A percentile compares a stretch with the other conserved stretches of the same genome.
Evolutionary conservation across 306 rosid genomes (phyloP).

Genomic region (Trichosanthes truncata): DNA sequence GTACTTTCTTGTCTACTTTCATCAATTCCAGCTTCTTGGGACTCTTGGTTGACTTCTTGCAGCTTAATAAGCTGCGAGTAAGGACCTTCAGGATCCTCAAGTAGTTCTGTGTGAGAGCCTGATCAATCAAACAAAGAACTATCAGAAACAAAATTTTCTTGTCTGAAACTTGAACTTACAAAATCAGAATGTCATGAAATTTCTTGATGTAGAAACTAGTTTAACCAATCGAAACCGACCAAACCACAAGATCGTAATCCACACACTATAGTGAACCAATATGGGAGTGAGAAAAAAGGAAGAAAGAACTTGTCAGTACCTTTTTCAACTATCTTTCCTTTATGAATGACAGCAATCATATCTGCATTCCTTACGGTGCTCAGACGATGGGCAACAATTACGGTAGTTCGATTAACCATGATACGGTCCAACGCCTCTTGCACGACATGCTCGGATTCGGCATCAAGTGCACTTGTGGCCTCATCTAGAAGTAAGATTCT

Average conservation of each 20-base stretch:
- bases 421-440: conserved; percentile 42
- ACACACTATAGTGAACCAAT: background rate
- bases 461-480: conserved; percentile 52
- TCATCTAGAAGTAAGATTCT: conserved; percentile 42
- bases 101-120: conserved; percentile 58
- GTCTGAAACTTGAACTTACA: background rate
- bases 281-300: background rate
- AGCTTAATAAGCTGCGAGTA: conserved; percentile 52
- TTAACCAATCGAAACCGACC: background rate
- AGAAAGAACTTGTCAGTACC: conserved; percentile 16
- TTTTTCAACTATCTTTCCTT: conserved; percentile 37
- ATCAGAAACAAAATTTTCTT: background rate
- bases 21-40: conserved; percentile 23
- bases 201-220: background rate
- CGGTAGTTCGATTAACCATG: conserved; percentile 36
- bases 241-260: background rate
- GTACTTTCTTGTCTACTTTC: conserved; percentile 19
- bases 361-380: conserved; percentile 41
- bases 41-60: conserved; percentile 31
- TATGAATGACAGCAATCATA: conserved; percentile 35
- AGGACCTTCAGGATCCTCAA: conserved; percentile 46
- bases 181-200: background rate
- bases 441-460: conserved; percentile 44
- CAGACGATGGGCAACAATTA: conserved; percentile 42
- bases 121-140: conserved; percentile 11